A percentile compares a stretch with the other conserved stretches of the same genome.
phyloP scores from a whole-genome alignment of 331 rosid genomes.

The Rosa hybrid region DNA sequence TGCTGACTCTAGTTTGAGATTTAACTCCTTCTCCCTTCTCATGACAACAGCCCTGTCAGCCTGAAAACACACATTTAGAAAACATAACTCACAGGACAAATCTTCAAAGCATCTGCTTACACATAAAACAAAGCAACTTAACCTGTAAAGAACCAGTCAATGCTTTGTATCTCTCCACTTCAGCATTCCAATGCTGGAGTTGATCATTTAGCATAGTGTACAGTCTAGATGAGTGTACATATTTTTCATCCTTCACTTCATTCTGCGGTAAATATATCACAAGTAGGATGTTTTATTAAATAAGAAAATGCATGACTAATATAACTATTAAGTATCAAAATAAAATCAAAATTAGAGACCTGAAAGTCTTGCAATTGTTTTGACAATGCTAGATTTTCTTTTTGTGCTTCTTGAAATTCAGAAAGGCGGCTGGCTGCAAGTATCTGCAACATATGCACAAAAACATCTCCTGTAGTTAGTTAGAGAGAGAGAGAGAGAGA shows the following conservation, averaged over 20 bases:
- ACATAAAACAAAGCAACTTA: constrained; percentile 25
- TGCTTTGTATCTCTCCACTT: constrained; percentile 61
- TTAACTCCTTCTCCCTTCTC: constrained; percentile 83
- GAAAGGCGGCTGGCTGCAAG: constrained; percentile 78
- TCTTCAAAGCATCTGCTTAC: constrained; percentile 13
- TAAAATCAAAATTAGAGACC: constrained; percentile 46
- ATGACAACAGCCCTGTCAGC: constrained; percentile 64
- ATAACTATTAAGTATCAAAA: constrained; percentile 19
- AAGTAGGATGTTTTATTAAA: constrained; percentile 9
- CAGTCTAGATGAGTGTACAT: constrained; percentile 63
- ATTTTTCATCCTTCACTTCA: constrained; percentile 83
- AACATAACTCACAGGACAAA: constrained; percentile 16
- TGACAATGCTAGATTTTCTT: constrained; percentile 63
- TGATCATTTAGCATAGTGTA: constrained; percentile 80
- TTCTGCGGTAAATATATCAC: constrained; percentile 46
- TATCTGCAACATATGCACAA: constrained; percentile 49
- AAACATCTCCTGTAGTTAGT: constrained; percentile 21
- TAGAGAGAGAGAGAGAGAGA: constrained; percentile 21
- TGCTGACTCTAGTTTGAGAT: constrained; percentile 61
- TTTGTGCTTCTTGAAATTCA: constrained; percentile 76
- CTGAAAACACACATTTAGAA: constrained; percentile 46
- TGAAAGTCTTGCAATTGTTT: constrained; percentile 81
- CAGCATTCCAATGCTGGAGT: constrained; percentile 88
- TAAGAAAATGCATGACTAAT: constrained; percentile 16
- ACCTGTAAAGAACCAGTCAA: constrained; percentile 82